Base-by-base conservation (phyloP, 1,284 basidiomycete genomes). In the Exobasidium rhododendri region DNA sequence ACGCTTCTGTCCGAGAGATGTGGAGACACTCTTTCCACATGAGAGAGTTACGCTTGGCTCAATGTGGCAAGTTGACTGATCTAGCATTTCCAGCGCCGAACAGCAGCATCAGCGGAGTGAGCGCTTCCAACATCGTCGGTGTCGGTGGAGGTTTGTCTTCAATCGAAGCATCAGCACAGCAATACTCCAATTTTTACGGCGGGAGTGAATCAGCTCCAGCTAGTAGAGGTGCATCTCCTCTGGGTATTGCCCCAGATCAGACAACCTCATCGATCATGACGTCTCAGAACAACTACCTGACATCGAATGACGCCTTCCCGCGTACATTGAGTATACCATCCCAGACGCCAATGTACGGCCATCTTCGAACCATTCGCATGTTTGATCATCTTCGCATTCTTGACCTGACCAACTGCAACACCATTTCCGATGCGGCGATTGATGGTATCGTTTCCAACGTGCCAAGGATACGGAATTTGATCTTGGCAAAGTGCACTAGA, bases 401-500 rank as follows among this genome's bases (percentile, higher is more conserved):
- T 28, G 77, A 79, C 50, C 65, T 99, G 53, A 97, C 94, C 1
- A 88, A 87, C 1, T 96, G 94, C 78, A 82, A 85, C 0, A 84
- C 84, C 26, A 82, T 98, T 59, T 91, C 90, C 13, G 96, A 99
- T 81, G 87, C 88, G 61, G 89, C 92, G 2, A 84, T 99, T 40
- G 92, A 93, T 68, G 92, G 92, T 58, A 89, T 98, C 74, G 85
- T 97, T 61, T 85, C 86, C 29, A 88, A 90, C 72, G 90, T 92
- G 24, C 91, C 92, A 5, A 90, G 90, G 79, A 89, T 99, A 69
- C 87, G 96, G 68, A 94, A 90, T 73, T 84, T 99, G 45, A 91
- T 94, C 29, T 82, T 99, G 49, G 91, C 93, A 57, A 98, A 97
- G 81, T 99, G 96, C 79, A 81, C 83, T 2, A 82, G 86, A 47